These are phyloP conservation scores for Diaporthe sp. DNA, from an alignment of 2,329 filamentous ascomycete genomes.

Conservation along the genomic window DNA sequence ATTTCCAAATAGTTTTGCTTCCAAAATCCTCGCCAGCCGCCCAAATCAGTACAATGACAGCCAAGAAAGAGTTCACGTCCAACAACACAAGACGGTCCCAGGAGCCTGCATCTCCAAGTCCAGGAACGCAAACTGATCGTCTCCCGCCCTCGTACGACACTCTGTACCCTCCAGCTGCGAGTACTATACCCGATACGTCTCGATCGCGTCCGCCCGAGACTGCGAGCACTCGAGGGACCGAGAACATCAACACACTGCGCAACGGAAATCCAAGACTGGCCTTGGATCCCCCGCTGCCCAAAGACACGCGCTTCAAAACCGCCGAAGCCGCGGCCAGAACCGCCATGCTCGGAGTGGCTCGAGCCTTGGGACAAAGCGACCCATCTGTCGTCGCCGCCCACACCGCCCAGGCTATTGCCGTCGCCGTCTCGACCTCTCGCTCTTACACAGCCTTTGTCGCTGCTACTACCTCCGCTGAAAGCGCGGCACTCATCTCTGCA, in stretches of 20 bases:
- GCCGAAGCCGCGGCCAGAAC: neutral
- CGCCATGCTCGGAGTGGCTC: neutral
- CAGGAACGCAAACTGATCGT: neutral
- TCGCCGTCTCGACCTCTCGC: constrained; percentile 12
- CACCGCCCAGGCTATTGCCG: neutral
- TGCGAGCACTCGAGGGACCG: neutral
- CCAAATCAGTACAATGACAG: neutral
- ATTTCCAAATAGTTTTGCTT: neutral
- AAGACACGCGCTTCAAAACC: neutral
- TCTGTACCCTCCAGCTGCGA: neutral
- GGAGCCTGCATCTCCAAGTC: neutral
- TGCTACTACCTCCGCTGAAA: constrained; percentile 1
- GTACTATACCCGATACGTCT: neutral
- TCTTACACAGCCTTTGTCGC: constrained; percentile 10
- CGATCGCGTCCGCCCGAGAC: neutral
- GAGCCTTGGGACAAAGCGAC: neutral
- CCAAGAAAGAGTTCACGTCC: constrained; percentile 5
- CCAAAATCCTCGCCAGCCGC: neutral
- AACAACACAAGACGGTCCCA: neutral
- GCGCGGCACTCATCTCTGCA: neutral
- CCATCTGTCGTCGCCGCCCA: neutral
- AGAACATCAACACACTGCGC: neutral
- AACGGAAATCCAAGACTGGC: neutral
- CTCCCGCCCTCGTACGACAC: constrained; percentile 7
- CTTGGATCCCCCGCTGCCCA: neutral